Evolutionary conservation across 768 basidiomycete genomes (phyloP), one percentile per base, ranked within the genome.

Genomic region (Paxillus ammoniavirescens): DNA sequence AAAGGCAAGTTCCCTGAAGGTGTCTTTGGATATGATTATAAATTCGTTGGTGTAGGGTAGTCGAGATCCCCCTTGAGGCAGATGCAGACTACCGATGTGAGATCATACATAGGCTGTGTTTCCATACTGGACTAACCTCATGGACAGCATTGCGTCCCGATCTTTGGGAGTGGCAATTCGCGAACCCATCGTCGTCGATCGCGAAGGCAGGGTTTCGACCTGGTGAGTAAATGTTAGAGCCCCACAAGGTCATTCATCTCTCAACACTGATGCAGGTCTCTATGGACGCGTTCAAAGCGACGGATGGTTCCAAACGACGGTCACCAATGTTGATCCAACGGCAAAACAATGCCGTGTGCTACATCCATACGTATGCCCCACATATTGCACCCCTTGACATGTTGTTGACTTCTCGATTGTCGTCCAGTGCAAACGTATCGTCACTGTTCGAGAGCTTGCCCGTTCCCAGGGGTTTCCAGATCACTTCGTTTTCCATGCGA

Each of bases 401-500:
- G 21, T 13, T 42, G 14, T 23, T 54, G 17, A 53, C 14, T 9
- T n/a, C 8, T 8, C 38, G 28, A 26, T 13, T 17, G 5, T 18
- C 3, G 35, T 30, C 23, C 4, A 92, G 90, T 84, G 82, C 57
- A 78, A 78, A 58, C 79, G 91, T 8, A 82, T 90, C 58, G 70
- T 90, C 6, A 86, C 86, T 0, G 83, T 91, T 21, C 79, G 90
- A 5, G 90, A 92, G 64, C 73, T 89, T 13, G 90, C 89, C 8
- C 75, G 91, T 40, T 86, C 87, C 0, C 91, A 93, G 72, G 90
- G 91, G 0, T 89, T 93, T 65, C 86, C 89, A 0, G 91, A 93
- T 57, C 70, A 77, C 61, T 91, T 89, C 53, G 68, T 79, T 0
- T 91, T 93, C 56, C 62, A 78, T 50, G 72, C 86, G 0, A 57